A percentile compares a stretch with the other conserved stretches of the same genome.
Evolutionary conservation across 2,329 filamentous ascomycete genomes (phyloP).

Genomic region (Fusarium sp.): DNA sequence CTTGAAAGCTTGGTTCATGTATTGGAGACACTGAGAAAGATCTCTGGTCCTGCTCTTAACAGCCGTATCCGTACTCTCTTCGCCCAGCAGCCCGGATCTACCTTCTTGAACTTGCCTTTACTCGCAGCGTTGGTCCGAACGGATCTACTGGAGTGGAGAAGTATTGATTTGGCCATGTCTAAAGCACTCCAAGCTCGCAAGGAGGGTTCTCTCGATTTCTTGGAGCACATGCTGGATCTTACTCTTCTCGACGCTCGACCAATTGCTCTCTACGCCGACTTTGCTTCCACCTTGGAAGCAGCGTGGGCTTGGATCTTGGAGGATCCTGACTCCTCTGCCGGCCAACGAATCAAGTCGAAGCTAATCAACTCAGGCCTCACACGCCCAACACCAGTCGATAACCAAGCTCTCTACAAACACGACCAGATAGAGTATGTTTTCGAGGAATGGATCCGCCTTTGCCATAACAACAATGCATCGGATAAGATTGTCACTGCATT

Average conservation of each 20-base stretch:
- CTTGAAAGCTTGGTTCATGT: conserved; percentile 73
- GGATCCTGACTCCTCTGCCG: conserved; percentile 72
- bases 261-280: conserved; percentile 84
- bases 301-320: conserved; percentile 85
- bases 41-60: conserved; percentile 65
- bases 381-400: conserved; percentile 59
- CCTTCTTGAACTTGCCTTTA: conserved; percentile 68
- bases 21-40: conserved; percentile 69
- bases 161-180: conserved; percentile 77
- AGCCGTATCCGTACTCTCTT: conserved; percentile 68
- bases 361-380: conserved; percentile 57
- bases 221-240: conserved; percentile 83
- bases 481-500: conserved; percentile 81
- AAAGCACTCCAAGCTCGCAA: conserved; percentile 79
- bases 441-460: conserved; percentile 91
- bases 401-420: conserved; percentile 65
- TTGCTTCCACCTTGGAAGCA: conserved; percentile 82
- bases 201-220: conserved; percentile 78
- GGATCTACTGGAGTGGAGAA: conserved; percentile 71
- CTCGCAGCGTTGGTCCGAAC: conserved; percentile 68
- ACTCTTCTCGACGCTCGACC: conserved; percentile 83
- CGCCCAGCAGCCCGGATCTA: conserved; percentile 65
- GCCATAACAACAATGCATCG: conserved; percentile 79
- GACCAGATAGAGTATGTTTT: conserved; percentile 96
- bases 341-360: conserved; percentile 77